phyloP scores from a whole-genome alignment of 495 filamentous ascomycete species.

The Penicillium subrubescens region DNA sequence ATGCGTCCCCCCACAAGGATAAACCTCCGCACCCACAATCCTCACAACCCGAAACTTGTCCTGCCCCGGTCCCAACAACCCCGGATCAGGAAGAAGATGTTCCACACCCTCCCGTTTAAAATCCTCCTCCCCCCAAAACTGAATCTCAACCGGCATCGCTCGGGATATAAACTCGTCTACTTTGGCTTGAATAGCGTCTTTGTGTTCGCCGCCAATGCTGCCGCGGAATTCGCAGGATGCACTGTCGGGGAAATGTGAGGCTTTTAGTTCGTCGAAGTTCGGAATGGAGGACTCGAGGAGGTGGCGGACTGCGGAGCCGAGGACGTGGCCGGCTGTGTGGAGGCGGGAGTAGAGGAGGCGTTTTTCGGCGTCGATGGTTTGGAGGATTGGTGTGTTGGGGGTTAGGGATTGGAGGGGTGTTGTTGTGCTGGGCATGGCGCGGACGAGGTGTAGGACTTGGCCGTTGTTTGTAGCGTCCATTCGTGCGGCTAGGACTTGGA shows the following conservation, averaged over 20 bases:
- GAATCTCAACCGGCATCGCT: conserved; percentile 56
- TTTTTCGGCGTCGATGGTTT: conserved; percentile 55
- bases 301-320: conserved; percentile 58
- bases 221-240: conserved; percentile 62
- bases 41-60: conserved; percentile 56
- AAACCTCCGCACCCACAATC: conserved; percentile 59
- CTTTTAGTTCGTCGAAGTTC: conserved; percentile 61
- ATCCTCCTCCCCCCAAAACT: conserved; percentile 61
- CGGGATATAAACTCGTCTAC: conserved; percentile 53
- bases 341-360: conserved; percentile 59
- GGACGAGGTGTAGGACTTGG: conserved; percentile 60
- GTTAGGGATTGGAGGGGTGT: conserved; percentile 23
- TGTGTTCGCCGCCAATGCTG: conserved; percentile 59
- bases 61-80: conserved; percentile 39
- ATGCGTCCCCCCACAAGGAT: conserved; percentile 70
- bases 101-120: conserved; percentile 43
- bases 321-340: conserved; percentile 67
- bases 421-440: conserved; percentile 33
- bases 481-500: conserved; percentile 40
- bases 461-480: conserved; percentile 45
- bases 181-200: conserved; percentile 55
- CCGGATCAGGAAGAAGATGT: conserved; percentile 51
- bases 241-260: conserved; percentile 62
- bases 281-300: conserved; percentile 51
- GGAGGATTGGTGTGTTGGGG: conserved; percentile 44